These are phyloP conservation scores for Aspergillus aculeatus DNA, from an alignment of 2,329 filamentous ascomycete genomes.

Conservation along the genomic window DNA sequence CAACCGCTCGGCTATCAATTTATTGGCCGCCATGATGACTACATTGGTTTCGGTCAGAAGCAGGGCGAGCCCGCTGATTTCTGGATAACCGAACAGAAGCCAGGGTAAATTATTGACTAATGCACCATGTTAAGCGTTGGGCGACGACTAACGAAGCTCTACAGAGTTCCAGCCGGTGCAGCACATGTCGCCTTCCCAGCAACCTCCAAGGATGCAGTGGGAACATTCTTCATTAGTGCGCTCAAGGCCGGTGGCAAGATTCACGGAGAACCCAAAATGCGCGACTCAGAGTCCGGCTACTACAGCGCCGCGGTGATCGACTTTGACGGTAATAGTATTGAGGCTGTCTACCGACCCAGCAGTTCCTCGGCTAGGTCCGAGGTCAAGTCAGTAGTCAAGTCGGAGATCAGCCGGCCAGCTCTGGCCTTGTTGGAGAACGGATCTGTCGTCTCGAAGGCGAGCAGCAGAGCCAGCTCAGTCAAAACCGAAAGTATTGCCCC, in stretches of 20 bases:
- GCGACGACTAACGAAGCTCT: conserved; percentile 17
- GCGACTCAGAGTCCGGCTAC: conserved; percentile 55
- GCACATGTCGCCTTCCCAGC: conserved; percentile 69
- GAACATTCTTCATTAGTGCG: conserved; percentile 69
- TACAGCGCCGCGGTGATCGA: conserved; percentile 68
- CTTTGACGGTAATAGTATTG: conserved; percentile 79
- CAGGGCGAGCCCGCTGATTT: conserved; percentile 57
- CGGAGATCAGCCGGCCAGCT: conserved; percentile 31
- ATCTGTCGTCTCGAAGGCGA: conserved; percentile 39
- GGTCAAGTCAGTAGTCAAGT: conserved; percentile 23
- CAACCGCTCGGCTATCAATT: conserved; percentile 77
- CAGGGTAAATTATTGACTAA: conserved; percentile 48
- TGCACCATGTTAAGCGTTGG: neutral
- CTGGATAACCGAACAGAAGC: conserved; percentile 62
- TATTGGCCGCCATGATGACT: conserved; percentile 60
- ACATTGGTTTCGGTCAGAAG: conserved; percentile 60
- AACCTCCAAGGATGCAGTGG: conserved; percentile 62
- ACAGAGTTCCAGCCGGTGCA: conserved; percentile 51
- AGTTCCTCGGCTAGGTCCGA: conserved; percentile 24
- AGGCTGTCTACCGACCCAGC: conserved; percentile 63
- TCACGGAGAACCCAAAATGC: conserved; percentile 56
- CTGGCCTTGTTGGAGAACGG: conserved; percentile 39
- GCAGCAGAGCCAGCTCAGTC: conserved; percentile 26
- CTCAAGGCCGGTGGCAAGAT: conserved; percentile 63
- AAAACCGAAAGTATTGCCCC: conserved; percentile 33